Evolutionary conservation across 495 filamentous ascomycete species (phyloP).

Genomic region (Penicillium steckii): DNA sequence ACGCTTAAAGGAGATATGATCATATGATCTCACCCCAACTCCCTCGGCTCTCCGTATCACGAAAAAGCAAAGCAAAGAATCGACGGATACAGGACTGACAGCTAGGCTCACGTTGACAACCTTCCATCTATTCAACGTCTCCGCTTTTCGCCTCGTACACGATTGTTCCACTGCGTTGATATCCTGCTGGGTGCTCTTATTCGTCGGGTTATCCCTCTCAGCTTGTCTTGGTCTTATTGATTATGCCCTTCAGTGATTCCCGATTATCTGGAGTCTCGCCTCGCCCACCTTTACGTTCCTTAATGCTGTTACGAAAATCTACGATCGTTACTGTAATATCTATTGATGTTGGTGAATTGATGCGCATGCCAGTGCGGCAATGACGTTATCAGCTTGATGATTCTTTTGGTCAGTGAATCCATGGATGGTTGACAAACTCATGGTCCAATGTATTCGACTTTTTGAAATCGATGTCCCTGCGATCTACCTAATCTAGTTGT

Average conservation of each 20-base stretch:
- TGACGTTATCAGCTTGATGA: neutral
- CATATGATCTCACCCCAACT: neutral
- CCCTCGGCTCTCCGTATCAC: too few species aligned
- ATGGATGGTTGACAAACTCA: conserved; percentile 18
- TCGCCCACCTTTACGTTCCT: neutral
- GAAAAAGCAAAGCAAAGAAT: neutral
- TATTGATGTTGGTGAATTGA: conserved; percentile 2
- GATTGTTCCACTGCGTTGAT: conserved; percentile 15
- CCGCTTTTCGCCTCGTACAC: conserved; percentile 3
- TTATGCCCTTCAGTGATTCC: neutral
- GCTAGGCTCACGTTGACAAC: neutral
- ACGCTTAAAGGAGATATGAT: conserved; percentile 15
- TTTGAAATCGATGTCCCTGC: conserved; percentile 8
- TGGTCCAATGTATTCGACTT: conserved; percentile 9
- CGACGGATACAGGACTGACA: neutral
- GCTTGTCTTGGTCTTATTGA: conserved; percentile 6
- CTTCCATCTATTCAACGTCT: conserved; percentile 3
- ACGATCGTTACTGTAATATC: conserved; percentile 25
- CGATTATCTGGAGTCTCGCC: neutral
- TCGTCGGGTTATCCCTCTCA: conserved; percentile 6
- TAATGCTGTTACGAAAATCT: conserved; percentile 24
- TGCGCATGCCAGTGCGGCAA: neutral
- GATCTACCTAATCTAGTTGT: conserved; percentile 17
- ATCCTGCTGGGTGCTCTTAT: conserved; percentile 9
- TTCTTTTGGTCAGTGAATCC: conserved; percentile 4